phyloP scores from a whole-genome alignment of 2,329 filamentous ascomycete genomes.

The Sodiomyces alkalinus region DNA sequence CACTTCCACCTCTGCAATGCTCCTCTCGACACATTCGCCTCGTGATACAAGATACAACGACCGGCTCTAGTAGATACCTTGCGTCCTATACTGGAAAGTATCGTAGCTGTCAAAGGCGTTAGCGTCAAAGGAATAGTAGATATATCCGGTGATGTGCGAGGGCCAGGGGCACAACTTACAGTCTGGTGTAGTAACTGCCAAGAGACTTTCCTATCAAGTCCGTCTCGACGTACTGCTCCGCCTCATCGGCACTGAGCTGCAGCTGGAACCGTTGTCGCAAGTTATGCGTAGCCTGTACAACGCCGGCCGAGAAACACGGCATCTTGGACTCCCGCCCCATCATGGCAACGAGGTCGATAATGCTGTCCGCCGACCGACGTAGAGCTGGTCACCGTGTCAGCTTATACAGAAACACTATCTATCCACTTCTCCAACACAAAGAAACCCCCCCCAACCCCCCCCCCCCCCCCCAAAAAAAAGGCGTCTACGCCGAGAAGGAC shows the following conservation, averaged over 20 bases:
- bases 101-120: slow-evolving; percentile 43
- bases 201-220: slow-evolving; percentile 69
- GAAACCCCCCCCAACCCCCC: no score
- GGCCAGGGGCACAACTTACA: slow-evolving; percentile 50
- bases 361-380: slow-evolving; percentile 61
- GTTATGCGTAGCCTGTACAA: slow-evolving; percentile 53
- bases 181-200: slow-evolving; percentile 74
- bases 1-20: no score
- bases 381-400: slow-evolving; percentile 35
- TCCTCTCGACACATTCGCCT: no score
- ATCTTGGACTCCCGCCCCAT: slow-evolving; percentile 76
- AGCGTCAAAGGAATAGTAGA: no score
- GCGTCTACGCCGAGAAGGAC: no score
- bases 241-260: slow-evolving; percentile 69
- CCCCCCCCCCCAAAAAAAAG: no score
- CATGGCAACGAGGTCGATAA: slow-evolving; percentile 69
- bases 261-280: slow-evolving; percentile 65
- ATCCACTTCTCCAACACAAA: no score
- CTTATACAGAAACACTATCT: neutral
- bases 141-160: slow-evolving; percentile 7
- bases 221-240: slow-evolving; percentile 65
- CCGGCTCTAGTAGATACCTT: slow-evolving; percentile 61
- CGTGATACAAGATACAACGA: no score
- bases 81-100: slow-evolving; percentile 76
- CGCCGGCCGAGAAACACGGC: slow-evolving; percentile 66